Base-by-base conservation (phyloP, 192 early-diverging fungal species). In the Rhizoclosmatium sp. region DNA sequence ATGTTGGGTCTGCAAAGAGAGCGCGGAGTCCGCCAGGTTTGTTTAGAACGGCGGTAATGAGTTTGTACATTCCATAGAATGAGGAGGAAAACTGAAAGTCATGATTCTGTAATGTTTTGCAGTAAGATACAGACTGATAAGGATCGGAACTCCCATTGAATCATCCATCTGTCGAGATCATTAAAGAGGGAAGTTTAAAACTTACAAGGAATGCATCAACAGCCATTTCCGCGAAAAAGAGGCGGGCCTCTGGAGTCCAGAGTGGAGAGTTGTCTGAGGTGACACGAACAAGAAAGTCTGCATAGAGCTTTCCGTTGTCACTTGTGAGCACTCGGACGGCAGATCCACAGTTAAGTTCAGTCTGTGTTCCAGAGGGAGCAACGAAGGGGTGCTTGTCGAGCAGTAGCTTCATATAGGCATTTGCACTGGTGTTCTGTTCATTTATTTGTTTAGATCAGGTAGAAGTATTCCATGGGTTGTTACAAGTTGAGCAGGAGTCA, bases 51-150 rank as follows among this genome's bases (percentile, higher is more conserved):
- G 9, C 14, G 14, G 19, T 23, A 21, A 62, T 62, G 14, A 62
- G 60, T 21, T 19, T 5, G 39, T 62, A 62, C 60, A 62, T 62
- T 9, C 60, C 60, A 23, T 62, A 62, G 39, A 9, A 62, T 21
- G 60, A 62, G 60, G 60, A 62, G 10, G 60, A 9, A 40, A 62
- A 62, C 39, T 62, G 14, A 40, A 62, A 62, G 39, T 62, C 60
- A 23, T 62, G 60, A 21, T 62, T 62, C 31, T 31, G 31, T 31
- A 31, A 31, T 31, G 31, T 31, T 31, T 31, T 31, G 0, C 31
- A 31, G 31, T 31, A 31, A 31, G 31, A 31, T 31, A 31, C 31
- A 31, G 31, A 31, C 31, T 31, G 31, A 31, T 31, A 31, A 31
- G 31, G 31, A 31, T 31, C 31, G 31, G 31, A 31, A 31, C 31